A percentile compares a stretch with the other conserved stretches of the same genome.
Conservation (phyloP, 306 rosid genomes). For the Clitoria ternatea region DNA sequence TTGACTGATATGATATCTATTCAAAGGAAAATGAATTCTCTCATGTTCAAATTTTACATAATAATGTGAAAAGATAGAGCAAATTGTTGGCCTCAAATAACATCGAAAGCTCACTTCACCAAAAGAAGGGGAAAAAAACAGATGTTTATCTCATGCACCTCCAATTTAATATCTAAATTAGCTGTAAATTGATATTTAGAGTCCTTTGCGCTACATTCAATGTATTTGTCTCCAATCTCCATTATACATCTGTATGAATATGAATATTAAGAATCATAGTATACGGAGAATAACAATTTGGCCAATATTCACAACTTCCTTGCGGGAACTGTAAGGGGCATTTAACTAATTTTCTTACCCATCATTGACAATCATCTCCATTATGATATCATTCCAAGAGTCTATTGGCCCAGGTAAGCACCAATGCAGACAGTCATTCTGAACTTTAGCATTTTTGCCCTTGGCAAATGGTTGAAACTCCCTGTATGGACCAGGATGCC, state of each 20-base stretch:
- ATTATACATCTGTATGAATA: constrained; percentile 6
- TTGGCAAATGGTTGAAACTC: constrained; percentile 67
- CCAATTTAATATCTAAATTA: constrained; percentile 23
- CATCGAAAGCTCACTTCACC: not conserved
- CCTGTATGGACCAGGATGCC: constrained; percentile 94
- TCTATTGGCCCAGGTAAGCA: constrained; percentile 97
- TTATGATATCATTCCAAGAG: constrained; percentile 82
- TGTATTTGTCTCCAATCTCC: constrained; percentile 16
- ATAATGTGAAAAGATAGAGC: not conserved
- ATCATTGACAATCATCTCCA: constrained; percentile 70
- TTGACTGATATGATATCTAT: no score
- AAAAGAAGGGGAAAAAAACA: not conserved
- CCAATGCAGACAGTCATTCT: constrained; percentile 96
- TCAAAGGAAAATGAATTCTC: no score
- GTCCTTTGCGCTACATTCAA: constrained; percentile 9
- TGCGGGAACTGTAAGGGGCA: constrained; percentile 10
- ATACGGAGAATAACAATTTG: constrained; percentile 22
- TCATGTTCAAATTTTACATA: no score
- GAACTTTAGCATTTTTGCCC: constrained; percentile 48
- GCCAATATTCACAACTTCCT: constrained; percentile 25
- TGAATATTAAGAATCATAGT: constrained; percentile 9
- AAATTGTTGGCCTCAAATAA: not conserved
- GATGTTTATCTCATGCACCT: not conserved
- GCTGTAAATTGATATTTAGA: constrained; percentile 10
- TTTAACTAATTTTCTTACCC: constrained; percentile 32